Evolutionary conservation across 345 rosid genomes (phyloP), one percentile per base, ranked within the genome.

Genomic region (Eucalyptus erythrocorys): DNA sequence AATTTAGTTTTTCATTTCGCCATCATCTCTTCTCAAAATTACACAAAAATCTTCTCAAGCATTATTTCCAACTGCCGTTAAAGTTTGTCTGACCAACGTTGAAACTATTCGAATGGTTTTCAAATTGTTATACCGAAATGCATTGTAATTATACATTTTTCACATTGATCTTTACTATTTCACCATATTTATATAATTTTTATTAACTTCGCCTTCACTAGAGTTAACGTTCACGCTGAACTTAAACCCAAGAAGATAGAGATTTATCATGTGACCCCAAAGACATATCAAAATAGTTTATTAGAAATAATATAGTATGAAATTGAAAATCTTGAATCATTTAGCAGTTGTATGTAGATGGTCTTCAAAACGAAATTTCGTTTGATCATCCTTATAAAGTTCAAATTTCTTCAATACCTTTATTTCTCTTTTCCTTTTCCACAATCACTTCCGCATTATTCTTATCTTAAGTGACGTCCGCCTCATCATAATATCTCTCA

Each of bases 171-270:
- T 61, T 27, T 0, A 61, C 15, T 27, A 61, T 27, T 61, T 61
- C 68, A 61, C 68, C 16, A 24, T 27, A 61, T 12, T 61, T 61
- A 61, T 30, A 61, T 61, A 27, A 61, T 61, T 24, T 61, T 61
- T 61, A 61, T 61, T 61, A 61, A 27, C 34, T 61, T 61, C 32
- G 4, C 32, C n/a, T 61, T 24, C 34, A 61, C 32, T 61, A 12
- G 3, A 61, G 68, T 61, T 61, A 61, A 27, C 15, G 12, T 61
- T 61, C 34, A 61, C 34, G 32, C 32, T 24, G 27, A 27, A 27
- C 66, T 59, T 0, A 27, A 59, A 12, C 64, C n/a, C n/a, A 5
- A 0, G 32, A 27, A 59, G 8, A 27, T 13, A 12, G 16, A 59
- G 66, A 1, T 11, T 59, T 27, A 0, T 59, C 32, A 59, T 1